Evolutionary conservation across 2,329 filamentous ascomycete species (phyloP).

Genomic region (Aspergillus sp.): DNA sequence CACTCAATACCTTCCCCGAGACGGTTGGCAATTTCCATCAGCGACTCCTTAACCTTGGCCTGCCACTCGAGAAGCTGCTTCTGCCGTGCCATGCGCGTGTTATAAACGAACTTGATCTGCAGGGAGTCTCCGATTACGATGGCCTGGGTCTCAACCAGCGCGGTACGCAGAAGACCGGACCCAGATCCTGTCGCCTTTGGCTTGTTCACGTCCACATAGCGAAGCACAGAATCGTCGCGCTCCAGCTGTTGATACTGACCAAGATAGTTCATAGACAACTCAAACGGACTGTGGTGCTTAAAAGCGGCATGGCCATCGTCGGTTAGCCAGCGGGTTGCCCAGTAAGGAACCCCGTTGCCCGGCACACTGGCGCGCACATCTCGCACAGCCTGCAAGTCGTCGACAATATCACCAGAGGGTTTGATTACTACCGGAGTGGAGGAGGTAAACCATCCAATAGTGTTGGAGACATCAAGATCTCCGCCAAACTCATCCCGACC

Average conservation of each 20-base stretch:
- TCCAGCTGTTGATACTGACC: background rate
- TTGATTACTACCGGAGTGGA: background rate
- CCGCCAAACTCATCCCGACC: slow-evolving; percentile 24
- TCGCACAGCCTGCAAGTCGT: slow-evolving; percentile 1
- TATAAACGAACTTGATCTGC: background rate
- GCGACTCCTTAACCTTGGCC: background rate
- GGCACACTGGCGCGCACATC: background rate
- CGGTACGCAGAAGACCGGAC: slow-evolving; percentile 48
- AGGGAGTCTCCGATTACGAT: background rate
- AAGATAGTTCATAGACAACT: background rate
- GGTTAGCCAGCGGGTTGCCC: background rate
- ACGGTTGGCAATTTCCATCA: background rate
- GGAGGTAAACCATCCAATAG: slow-evolving; percentile 30
- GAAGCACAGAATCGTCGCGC: background rate
- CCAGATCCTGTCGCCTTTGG: slow-evolving; percentile 16
- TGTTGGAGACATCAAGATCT: slow-evolving; percentile 21
- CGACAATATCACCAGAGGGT: slow-evolving; percentile 7
- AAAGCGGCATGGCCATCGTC: background rate
- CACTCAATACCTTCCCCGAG: background rate
- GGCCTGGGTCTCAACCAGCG: background rate
- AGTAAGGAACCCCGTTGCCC: background rate
- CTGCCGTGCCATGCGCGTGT: background rate
- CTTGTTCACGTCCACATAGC: background rate
- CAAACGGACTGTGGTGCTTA: background rate
- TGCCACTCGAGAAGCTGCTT: background rate